Base-by-base conservation (phyloP, 768 basidiomycete genomes). In the Suillus hirtellus region DNA sequence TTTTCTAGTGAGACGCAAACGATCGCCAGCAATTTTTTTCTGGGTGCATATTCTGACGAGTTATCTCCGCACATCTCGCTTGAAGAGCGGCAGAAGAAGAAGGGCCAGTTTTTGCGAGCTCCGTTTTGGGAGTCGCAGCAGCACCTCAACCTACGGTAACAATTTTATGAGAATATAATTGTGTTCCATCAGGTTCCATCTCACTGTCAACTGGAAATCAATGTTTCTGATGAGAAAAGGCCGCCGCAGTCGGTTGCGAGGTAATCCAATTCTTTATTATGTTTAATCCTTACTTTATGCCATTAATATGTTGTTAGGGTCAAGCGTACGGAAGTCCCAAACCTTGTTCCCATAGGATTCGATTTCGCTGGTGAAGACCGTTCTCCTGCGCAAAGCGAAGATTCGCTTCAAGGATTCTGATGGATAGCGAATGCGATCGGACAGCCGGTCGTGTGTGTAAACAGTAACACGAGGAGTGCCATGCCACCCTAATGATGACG, bases 41-140 rank as follows among this genome's bases (percentile, higher is more conserved):
- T 12, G 5, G 21, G 7, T 14, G 21, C 47, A 49, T 49, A 49
- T 24, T 12, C 21, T 49, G 21, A 24, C 12, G 21, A 24, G 47
- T 49, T 49, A 49, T 49, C 47, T 21, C 24, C 47, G 49, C 49
- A 27, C 4, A 15, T 31, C 27, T 53, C 50, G 31, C 17, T 53
- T 53, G 27, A 10, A 53, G 31, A 15, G 49, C 15, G 49, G 49
- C 47, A 49, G 50, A 52, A 52, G 50, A 52, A 52, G n/a, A 11
- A 10, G 47, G 17, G 9, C 17, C 9, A 53, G 50, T 31, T 3
- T 19, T 34, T 11, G 31, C 17, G 17, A 52, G 27, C 52, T 11
- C 31, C 31, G 2, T 34, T 52, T 52, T 31, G 50, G 50, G 27
- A 52, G 27, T 31, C 24, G 47, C 24, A 19, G 27, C 50, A 15